phyloP scores from a whole-genome alignment of 2,329 filamentous ascomycete genomes.

The Aspergillus persii region DNA sequence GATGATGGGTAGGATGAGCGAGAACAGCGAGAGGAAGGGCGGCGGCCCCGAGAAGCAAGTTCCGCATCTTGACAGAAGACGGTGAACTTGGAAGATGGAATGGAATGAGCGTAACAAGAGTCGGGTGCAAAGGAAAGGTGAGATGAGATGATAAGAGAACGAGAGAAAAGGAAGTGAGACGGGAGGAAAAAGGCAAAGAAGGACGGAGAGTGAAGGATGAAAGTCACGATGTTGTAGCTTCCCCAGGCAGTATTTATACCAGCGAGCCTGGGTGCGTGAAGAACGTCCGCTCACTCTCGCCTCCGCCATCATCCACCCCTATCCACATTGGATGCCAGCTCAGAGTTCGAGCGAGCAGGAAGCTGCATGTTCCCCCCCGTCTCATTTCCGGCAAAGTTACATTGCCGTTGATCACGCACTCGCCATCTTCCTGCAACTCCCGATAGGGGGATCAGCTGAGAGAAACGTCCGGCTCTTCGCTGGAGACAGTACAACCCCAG shows the following conservation, averaged over 20 bases:
- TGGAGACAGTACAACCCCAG: neutral
- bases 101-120: neutral
- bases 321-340: too few relatives aligned
- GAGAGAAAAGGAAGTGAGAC: neutral
- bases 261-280: neutral
- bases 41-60: slow-evolving; percentile 6
- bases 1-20: slow-evolving; percentile 3
- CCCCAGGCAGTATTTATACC: neutral
- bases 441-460: neutral
- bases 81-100: neutral
- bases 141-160: neutral
- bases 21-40: slow-evolving; percentile 5
- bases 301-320: too few relatives aligned
- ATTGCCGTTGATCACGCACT: neutral
- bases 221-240: neutral
- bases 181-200: neutral
- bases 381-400: neutral
- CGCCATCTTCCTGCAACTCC: neutral
- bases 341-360: neutral
- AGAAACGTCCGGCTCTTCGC: neutral
- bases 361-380: neutral
- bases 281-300: neutral
- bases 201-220: neutral
- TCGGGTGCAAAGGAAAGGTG: neutral
- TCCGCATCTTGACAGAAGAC: slow-evolving; percentile 1